Evolutionary conservation across 2,329 filamentous ascomycete genomes (phyloP), one percentile per base, ranked within the genome.

Genomic region (Colletotrichum somersetense): DNA sequence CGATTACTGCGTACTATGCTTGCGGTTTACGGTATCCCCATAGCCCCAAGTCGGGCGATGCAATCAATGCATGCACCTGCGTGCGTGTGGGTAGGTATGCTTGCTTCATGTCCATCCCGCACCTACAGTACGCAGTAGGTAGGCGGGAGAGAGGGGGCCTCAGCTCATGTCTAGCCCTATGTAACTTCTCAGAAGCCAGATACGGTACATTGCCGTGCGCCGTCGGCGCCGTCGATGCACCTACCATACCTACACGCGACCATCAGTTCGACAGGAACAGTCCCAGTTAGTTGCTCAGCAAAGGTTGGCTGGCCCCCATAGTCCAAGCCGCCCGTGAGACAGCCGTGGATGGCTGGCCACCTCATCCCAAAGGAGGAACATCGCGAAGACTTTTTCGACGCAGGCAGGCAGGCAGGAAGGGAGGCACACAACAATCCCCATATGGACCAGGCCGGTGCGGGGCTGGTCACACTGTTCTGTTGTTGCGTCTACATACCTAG

Each of bases 41-140:
- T 35, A 30, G 30, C 12, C 23, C 44, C 44, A 40, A 48, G 59
- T 50, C 63, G 67, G 65, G 62, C 46, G 44, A 52, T 46, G 64
- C 64, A 67, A 67, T 57, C 64, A 52, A 52, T 46, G 64, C 64
- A 67, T 71, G 64, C 64, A 67, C 56, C 56, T 71, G 63, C 63
- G 56, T 52, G 42, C 35, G 52, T 48, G 65, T 62, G 44, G 58
- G 44, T 44, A 71, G 30, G 30, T 30, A 30, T 30, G 30, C 30
- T 30, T 63, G 26, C 57, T 68, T 35, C 48, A 67, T 35, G 57
- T 40, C 66, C 26, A 56, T 71, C 57, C 55, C 52, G 65, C 57
- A 52, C 33, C 52, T 57, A 30, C 30, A 30, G 30, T 30, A 30
- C 30, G 30, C 30, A 30, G 30, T 30, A 52, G 23, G 38, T 16